A percentile compares a stretch with the other conserved stretches of the same genome.
Evolutionary conservation across 106 monocot species (phyloP).

Genomic region (Dioscorea dumetorum): DNA sequence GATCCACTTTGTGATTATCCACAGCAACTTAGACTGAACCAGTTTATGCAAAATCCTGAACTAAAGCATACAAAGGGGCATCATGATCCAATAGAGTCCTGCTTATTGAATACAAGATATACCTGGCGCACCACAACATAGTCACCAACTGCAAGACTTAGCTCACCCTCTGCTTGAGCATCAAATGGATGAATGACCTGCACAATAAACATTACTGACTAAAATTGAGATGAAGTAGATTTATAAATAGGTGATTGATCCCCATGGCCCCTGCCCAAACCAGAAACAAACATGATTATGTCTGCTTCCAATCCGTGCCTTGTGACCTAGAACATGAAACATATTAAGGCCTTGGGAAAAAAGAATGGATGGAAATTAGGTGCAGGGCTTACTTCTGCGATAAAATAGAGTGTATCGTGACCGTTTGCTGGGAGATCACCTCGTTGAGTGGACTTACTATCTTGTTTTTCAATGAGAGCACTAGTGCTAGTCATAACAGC

Average conservation of each 20-base stretch:
- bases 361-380: not conserved
- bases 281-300: too few species aligned
- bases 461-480: conserved; percentile 17
- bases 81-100: not conserved
- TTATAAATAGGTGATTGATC: too few species aligned
- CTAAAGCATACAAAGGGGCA: too few species aligned
- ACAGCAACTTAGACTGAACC: too few species aligned
- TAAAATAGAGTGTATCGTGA: conserved; percentile 21
- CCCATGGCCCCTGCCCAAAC: too few species aligned
- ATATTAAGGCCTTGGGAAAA: not conserved
- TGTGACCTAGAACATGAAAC: too few species aligned
- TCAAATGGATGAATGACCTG: conserved; percentile 95
- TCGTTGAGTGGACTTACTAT: conserved; percentile 12
- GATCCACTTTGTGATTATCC: too few species aligned
- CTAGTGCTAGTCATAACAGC: conserved; percentile 14
- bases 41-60: too few species aligned
- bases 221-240: not conserved
- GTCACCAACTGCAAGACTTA: conserved; percentile 72
- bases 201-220: not conserved
- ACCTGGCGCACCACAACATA: conserved; percentile 87
- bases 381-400: conserved; percentile 59
- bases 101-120: conserved; percentile 1
- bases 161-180: conserved; percentile 81
- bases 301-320: too few species aligned
- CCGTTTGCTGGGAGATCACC: conserved; percentile 22